Evolutionary conservation across 2,329 filamentous ascomycete species (phyloP).

Genomic region (Cordyceps fumosorosea): DNA sequence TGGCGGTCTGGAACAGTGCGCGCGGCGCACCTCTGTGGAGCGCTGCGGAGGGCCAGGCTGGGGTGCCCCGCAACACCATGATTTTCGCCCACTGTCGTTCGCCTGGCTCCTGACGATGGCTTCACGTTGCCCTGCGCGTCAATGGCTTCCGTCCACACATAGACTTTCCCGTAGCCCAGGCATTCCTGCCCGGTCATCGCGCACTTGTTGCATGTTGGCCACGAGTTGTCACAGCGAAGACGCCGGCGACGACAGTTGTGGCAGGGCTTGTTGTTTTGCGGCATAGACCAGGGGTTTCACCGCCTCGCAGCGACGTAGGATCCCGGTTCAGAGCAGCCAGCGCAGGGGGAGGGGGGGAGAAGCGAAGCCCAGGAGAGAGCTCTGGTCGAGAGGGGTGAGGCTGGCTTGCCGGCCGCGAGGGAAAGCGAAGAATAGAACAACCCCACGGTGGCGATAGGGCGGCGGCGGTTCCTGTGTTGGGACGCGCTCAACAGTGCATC

Average conservation of each 20-base stretch:
- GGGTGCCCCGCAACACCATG: slow-evolving; percentile 14
- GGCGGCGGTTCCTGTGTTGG: slow-evolving; percentile 4
- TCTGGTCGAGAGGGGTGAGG: neutral
- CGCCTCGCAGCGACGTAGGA: neutral
- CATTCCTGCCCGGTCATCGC: slow-evolving; percentile 48
- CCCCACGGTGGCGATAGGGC: neutral
- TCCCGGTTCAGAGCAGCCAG: neutral
- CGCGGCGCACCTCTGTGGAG: neutral
- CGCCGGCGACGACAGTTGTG: slow-evolving; percentile 57
- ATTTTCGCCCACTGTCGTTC: slow-evolving; percentile 17
- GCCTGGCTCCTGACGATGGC: slow-evolving; percentile 22
- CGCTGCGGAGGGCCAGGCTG: slow-evolving; percentile 8
- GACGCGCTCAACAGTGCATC: slow-evolving; percentile 7
- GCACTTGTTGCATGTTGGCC: slow-evolving; percentile 55
- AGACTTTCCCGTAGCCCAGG: slow-evolving; percentile 54
- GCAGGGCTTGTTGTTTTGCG: slow-evolving; percentile 40
- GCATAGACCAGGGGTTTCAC: slow-evolving; percentile 17
- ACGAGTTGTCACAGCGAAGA: slow-evolving; percentile 55
- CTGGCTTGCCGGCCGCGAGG: neutral
- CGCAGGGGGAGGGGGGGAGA: neutral
- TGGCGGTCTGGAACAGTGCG: neutral
- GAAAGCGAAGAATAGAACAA: neutral
- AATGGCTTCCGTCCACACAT: slow-evolving; percentile 52
- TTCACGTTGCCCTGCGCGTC: slow-evolving; percentile 42
- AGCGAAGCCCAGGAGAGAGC: neutral